phyloP scores from a whole-genome alignment of 2,329 filamentous ascomycete genomes.

The Xylaria sp. region DNA sequence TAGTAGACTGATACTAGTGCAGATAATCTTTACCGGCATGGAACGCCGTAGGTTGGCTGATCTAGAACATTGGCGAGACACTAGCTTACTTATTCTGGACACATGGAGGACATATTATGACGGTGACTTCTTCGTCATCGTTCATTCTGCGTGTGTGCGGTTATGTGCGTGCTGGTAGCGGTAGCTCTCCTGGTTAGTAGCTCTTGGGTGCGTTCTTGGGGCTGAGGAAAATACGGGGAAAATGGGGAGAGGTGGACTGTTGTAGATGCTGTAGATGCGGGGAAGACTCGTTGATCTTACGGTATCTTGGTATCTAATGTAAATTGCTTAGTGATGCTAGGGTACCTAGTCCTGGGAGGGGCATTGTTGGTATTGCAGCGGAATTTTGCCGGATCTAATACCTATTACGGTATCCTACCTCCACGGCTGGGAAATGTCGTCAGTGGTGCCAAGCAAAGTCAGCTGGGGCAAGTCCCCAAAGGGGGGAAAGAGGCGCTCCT shows the following conservation, averaged over 20 bases:
- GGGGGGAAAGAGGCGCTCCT: slow-evolving; percentile 8
- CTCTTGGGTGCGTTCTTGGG: slow-evolving; percentile 13
- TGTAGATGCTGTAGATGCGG: slow-evolving; percentile 26
- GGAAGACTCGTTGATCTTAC: slow-evolving; percentile 24
- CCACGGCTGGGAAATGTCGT: slow-evolving; percentile 10
- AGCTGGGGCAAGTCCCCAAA: slow-evolving; percentile 22
- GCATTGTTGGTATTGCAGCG: not conserved
- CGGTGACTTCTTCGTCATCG: slow-evolving; percentile 1
- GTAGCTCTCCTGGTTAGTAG: not conserved
- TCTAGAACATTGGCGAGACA: slow-evolving; percentile 17
- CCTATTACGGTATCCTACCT: slow-evolving; percentile 20
- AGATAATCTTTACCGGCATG: not conserved
- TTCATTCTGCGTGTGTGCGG: not conserved
- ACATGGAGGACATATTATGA: slow-evolving; percentile 2
- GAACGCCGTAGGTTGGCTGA: not conserved
- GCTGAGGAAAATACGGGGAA: slow-evolving; percentile 26
- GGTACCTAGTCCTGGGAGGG: not conserved
- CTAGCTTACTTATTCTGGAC: slow-evolving; percentile 1
- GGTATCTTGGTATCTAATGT: not conserved
- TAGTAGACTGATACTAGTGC: not conserved
- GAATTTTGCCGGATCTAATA: slow-evolving; percentile 29
- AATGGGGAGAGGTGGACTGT: slow-evolving; percentile 17
- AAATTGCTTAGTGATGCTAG: not conserved
- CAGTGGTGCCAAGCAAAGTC: slow-evolving; percentile 25
- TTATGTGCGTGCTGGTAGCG: not conserved